Conservation (phyloP, 2,329 filamentous ascomycete genomes). For the Fusarium nisikadoi region DNA sequence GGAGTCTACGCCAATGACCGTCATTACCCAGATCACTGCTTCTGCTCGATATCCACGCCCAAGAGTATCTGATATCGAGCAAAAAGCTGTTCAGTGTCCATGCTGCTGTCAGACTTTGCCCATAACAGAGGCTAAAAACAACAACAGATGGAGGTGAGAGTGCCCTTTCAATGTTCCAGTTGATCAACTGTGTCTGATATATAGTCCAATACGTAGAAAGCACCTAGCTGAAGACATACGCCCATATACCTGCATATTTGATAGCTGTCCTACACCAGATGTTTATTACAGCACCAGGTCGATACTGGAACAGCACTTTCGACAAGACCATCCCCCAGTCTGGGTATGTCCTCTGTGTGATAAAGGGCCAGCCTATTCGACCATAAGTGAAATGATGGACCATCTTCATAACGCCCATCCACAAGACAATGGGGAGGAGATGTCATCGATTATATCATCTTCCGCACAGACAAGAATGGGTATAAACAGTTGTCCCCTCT, state of each 20-base stretch:
- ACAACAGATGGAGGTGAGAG: background rate
- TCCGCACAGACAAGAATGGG: rapidly evolving
- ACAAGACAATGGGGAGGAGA: rapidly evolving
- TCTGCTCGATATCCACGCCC: background rate
- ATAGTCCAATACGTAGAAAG: rapidly evolving
- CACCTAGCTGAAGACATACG: background rate
- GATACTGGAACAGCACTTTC: background rate
- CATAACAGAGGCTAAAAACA: rapidly evolving
- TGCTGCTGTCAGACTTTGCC: background rate
- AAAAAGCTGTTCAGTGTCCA: background rate
- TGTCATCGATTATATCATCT: rapidly evolving
- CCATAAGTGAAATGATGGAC: background rate
- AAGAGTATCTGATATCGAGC: rapidly evolving
- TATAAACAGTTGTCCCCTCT: background rate
- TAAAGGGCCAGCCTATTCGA: rapidly evolving
- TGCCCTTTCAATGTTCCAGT: rapidly evolving
- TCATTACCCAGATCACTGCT: background rate
- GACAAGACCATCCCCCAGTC: background rate
- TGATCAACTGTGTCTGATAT: too few species aligned
- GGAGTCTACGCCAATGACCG: rapidly evolving
- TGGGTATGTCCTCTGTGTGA: background rate
- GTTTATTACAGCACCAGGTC: background rate
- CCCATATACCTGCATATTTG: background rate
- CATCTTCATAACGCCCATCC: background rate
- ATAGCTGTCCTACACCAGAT: background rate